phyloP scores from a whole-genome alignment of 2,329 filamentous ascomycete genomes.

The Akanthomyces uredinophilus region DNA sequence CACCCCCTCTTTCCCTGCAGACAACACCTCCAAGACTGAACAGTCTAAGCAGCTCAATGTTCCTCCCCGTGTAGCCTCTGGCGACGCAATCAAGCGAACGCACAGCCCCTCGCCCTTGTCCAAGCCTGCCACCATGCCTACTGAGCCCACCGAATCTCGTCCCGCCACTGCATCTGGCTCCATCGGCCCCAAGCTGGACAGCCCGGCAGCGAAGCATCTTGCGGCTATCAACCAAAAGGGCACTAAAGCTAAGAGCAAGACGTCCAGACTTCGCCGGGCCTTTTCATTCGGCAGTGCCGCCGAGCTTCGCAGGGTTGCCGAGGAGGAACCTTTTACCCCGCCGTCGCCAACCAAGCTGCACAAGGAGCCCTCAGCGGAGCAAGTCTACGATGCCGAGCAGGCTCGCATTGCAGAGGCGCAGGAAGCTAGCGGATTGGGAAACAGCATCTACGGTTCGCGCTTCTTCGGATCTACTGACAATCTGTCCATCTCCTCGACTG shows the following conservation, averaged over 20 bases:
- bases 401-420: constrained; percentile 87
- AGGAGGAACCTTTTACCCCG: constrained; percentile 42
- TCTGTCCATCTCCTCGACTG: constrained; percentile 82
- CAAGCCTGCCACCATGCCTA: constrained; percentile 60
- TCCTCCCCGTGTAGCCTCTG: constrained; percentile 57
- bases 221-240: constrained; percentile 84
- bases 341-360: constrained; percentile 51
- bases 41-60: constrained; percentile 51
- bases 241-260: constrained; percentile 73
- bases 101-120: constrained; percentile 69
- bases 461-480: constrained; percentile 95
- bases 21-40: constrained; percentile 47
- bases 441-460: constrained; percentile 85
- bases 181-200: constrained; percentile 41
- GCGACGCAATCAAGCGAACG: constrained; percentile 61
- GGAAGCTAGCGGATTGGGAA: constrained; percentile 86
- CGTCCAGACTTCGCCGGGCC: constrained; percentile 76
- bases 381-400: constrained; percentile 80
- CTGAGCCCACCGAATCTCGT: constrained; percentile 43
- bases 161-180: constrained; percentile 28
- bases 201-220: constrained; percentile 77
- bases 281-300: constrained; percentile 97
- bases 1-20: constrained; percentile 47
- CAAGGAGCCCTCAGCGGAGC: constrained; percentile 56
- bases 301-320: constrained; percentile 73